Conservation (phyloP, 257 asterid species). For the Euphrasia confusa region DNA sequence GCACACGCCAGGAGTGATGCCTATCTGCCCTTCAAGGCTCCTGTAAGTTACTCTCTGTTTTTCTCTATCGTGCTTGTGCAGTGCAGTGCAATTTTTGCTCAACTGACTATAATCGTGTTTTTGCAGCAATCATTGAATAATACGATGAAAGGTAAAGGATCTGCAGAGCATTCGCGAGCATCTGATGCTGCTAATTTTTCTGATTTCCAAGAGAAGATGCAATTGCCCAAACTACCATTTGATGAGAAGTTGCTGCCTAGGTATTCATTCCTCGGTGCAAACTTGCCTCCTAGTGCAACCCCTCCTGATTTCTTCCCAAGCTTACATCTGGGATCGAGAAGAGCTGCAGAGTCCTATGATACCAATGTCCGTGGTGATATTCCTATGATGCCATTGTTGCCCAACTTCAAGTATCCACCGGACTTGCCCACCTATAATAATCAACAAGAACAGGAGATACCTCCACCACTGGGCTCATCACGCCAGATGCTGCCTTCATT, state of each 20-base stretch:
- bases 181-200: constrained; percentile 42
- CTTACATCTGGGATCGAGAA: constrained; percentile 66
- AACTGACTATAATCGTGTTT: neutral
- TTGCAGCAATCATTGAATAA: constrained; percentile 56
- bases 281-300: constrained; percentile 27
- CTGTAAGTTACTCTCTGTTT: constrained; percentile 36
- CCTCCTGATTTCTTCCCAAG: constrained; percentile 59
- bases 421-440: constrained; percentile 41
- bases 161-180: constrained; percentile 42
- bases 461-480: constrained; percentile 54
- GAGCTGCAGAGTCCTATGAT: constrained; percentile 43
- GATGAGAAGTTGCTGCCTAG: constrained; percentile 67
- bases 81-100: constrained; percentile 22
- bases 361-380: constrained; percentile 28
- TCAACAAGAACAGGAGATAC: constrained; percentile 56
- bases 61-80: constrained; percentile 6
- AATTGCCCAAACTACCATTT: constrained; percentile 64
- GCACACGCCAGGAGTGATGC: constrained; percentile 22
- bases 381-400: constrained; percentile 58
- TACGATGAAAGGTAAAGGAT: constrained; percentile 53
- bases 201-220: constrained; percentile 62
- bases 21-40: constrained; percentile 28
- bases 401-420: constrained; percentile 59
- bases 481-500: constrained; percentile 53
- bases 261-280: constrained; percentile 49